Conservation (phyloP, 2,329 filamentous ascomycete genomes). For the Spiromastix sp. region DNA sequence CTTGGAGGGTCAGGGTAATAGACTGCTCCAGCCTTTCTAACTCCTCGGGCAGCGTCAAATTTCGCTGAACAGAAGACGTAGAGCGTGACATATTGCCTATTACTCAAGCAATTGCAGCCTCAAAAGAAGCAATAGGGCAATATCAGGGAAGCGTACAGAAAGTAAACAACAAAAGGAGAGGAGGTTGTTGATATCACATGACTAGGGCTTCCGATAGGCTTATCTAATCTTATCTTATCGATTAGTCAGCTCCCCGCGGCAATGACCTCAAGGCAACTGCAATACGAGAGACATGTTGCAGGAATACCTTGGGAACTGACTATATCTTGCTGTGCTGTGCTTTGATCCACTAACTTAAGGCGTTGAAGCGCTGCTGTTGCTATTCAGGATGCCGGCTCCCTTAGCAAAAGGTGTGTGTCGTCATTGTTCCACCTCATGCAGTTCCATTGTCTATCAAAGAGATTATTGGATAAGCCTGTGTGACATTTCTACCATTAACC, state of each 20-base stretch:
- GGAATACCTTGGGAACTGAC: too few species aligned
- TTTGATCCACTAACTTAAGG: too few species aligned
- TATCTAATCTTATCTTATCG: background rate
- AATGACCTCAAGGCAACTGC: too few species aligned
- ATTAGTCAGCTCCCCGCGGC: too few species aligned
- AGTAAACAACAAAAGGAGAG: background rate
- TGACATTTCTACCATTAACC: too few species aligned
- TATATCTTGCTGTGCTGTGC: too few species aligned
- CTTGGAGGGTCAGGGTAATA: conserved; percentile 91
- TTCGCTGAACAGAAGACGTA: conserved; percentile 39
- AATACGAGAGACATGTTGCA: too few species aligned
- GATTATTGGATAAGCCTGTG: too few species aligned
- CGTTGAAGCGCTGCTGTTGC: too few species aligned
- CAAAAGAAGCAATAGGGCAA: background rate
- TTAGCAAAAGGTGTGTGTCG: conserved; percentile 36
- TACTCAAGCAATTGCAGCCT: background rate
- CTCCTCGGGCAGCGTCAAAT: conserved; percentile 81
- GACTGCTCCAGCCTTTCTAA: conserved; percentile 92
- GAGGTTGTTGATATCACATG: background rate
- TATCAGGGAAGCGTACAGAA: background rate
- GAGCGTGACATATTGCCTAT: conserved; percentile 40
- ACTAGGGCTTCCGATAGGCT: background rate
- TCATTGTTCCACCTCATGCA: conserved; percentile 1
- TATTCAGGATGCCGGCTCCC: conserved; percentile 34
- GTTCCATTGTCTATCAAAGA: too few species aligned